phyloP scores from a whole-genome alignment of 805 yeast genomes.

The Saccharomycopsis capsularis region DNA sequence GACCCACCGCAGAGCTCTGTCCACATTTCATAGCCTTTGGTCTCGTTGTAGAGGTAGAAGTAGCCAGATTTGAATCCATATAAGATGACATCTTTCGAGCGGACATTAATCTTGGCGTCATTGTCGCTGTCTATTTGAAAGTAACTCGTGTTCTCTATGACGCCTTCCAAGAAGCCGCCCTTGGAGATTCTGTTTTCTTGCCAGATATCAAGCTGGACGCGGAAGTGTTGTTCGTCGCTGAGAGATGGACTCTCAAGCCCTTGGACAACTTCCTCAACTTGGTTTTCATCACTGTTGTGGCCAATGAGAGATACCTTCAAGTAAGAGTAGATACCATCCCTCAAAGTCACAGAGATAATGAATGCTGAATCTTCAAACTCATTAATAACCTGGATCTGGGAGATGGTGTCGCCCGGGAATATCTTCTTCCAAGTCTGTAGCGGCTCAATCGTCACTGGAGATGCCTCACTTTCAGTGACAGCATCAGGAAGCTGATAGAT shows the following conservation, averaged over 20 bases:
- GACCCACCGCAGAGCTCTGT: constrained; percentile 85
- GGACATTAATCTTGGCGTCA: constrained; percentile 1
- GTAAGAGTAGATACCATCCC: constrained; percentile 52
- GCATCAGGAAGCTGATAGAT: constrained; percentile 37
- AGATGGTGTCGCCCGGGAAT: constrained; percentile 61
- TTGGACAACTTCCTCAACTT: neutral
- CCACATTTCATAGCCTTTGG: constrained; percentile 60
- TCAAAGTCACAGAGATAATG: constrained; percentile 38
- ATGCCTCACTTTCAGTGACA: constrained; percentile 24
- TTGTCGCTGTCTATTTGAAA: neutral
- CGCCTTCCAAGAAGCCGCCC: constrained; percentile 75
- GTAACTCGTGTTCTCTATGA: constrained; percentile 32
- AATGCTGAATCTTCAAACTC: constrained; percentile 20
- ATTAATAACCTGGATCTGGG: constrained; percentile 41
- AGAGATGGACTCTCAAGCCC: constrained; percentile 14
- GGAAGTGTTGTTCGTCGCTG: neutral
- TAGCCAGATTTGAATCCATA: constrained; percentile 79
- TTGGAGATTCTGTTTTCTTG: constrained; percentile 60
- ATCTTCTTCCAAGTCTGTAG: constrained; percentile 38
- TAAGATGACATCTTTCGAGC: constrained; percentile 43
- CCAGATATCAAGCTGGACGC: constrained; percentile 29
- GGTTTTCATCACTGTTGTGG: neutral
- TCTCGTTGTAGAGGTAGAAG: constrained; percentile 79
- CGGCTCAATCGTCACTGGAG: constrained; percentile 21
- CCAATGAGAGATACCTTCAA: constrained; percentile 24